These are phyloP conservation scores for Nymphaea colorata DNA, from an alignment of 164 flowering plant species.

Conservation along the genomic window DNA sequence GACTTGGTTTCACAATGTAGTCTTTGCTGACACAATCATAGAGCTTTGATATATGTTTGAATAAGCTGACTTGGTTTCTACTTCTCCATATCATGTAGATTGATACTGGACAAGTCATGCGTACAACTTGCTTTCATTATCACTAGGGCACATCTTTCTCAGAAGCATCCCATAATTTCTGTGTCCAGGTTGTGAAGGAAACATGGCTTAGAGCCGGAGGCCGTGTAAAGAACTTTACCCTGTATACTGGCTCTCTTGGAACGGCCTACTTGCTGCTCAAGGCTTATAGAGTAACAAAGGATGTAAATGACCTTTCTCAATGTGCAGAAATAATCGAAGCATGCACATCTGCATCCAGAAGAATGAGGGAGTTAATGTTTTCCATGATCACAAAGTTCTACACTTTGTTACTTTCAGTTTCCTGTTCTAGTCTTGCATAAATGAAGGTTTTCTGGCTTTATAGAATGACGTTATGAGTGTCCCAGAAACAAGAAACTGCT, in stretches of 20 bases:
- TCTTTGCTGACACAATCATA: neutral
- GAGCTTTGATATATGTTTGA: neutral
- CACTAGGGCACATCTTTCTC: neutral
- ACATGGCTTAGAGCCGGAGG: constrained; percentile 30
- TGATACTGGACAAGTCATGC: neutral
- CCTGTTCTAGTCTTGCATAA: neutral
- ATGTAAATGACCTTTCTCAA: constrained; percentile 27
- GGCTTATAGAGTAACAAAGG: constrained; percentile 27
- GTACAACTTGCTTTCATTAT: neutral
- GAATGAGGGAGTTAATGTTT: constrained; percentile 3
- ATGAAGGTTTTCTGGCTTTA: too few relatives aligned
- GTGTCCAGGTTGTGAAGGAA: constrained; percentile 38
- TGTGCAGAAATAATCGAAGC: constrained; percentile 43
- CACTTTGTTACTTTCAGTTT: neutral
- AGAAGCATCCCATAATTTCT: constrained; percentile 2
- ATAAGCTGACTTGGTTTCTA: neutral
- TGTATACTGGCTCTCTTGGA: constrained; percentile 54
- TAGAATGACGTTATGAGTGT: too few relatives aligned
- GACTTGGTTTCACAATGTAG: neutral
- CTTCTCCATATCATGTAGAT: too few relatives aligned
- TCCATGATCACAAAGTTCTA: too few relatives aligned
- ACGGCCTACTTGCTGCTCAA: constrained; percentile 44
- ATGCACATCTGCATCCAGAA: constrained; percentile 33
- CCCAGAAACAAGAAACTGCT: too few relatives aligned
- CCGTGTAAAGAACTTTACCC: constrained; percentile 27